A percentile compares a stretch with the other conserved stretches of the same genome.
These are phyloP conservation scores for Ceratobasidium sp. DNA, from an alignment of 1,284 basidiomycete species.

Conservation along the genomic window DNA sequence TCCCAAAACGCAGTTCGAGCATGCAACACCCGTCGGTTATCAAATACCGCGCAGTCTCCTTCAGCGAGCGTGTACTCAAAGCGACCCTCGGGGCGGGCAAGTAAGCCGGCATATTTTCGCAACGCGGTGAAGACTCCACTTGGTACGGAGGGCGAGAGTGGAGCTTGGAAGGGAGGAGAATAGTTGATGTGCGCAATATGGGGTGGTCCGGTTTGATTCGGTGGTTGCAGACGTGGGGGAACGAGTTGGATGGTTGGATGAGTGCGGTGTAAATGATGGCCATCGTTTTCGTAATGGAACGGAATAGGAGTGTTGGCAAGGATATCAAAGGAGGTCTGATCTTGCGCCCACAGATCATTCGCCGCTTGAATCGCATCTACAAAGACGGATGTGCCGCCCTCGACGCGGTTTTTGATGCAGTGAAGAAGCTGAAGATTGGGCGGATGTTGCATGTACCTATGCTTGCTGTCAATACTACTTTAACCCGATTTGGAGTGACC, in stretches of 20 bases:
- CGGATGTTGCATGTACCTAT: constrained; percentile 85
- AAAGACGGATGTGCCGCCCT: constrained; percentile 87
- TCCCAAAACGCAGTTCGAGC: constrained; percentile 78
- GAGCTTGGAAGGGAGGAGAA: constrained; percentile 94
- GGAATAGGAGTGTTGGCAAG: constrained; percentile 71
- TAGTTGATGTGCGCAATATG: constrained; percentile 80
- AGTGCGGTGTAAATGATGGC: constrained; percentile 79
- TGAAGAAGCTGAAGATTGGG: constrained; percentile 93
- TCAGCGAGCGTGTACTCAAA: constrained; percentile 77
- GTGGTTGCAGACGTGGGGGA: constrained; percentile 40
- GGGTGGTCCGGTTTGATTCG: constrained; percentile 38
- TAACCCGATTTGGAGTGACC: background rate
- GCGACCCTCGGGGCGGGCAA: constrained; percentile 63
- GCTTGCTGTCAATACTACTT: constrained; percentile 17
- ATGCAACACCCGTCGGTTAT: constrained; percentile 92
- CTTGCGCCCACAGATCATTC: constrained; percentile 57
- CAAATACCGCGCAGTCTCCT: constrained; percentile 90
- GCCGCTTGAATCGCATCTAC: constrained; percentile 83
- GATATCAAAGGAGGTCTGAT: constrained; percentile 64
- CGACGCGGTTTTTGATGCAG: constrained; percentile 82
- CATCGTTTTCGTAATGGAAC: constrained; percentile 93
- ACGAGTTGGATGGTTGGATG: constrained; percentile 83
- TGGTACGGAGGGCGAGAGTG: constrained; percentile 61
- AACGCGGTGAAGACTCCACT: constrained; percentile 71
- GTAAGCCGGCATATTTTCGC: constrained; percentile 62